These are phyloP conservation scores for Fusarium lyarnte DNA, from an alignment of 2,329 filamentous ascomycete species.

Conservation along the genomic window DNA sequence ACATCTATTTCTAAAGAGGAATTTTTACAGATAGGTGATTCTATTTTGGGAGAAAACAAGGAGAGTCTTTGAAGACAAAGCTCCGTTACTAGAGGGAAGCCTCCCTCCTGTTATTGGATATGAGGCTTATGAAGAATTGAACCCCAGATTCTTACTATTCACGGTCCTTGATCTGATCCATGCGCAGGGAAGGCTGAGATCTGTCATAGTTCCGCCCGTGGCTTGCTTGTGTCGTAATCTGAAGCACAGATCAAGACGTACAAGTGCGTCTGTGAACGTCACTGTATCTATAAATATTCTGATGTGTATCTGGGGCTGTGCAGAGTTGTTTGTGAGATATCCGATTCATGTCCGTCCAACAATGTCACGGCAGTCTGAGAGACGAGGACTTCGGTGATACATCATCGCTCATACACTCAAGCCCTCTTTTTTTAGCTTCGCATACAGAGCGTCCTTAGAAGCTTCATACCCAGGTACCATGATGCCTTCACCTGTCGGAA, in stretches of 20 bases:
- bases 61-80: constrained; percentile 19
- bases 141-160: constrained; percentile 10
- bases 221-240: constrained; percentile 13
- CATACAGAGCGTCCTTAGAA: constrained; percentile 36
- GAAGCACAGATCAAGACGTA: constrained; percentile 4
- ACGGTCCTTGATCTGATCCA: constrained; percentile 23
- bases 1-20: constrained; percentile 18
- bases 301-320: neutral
- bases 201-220: neutral
- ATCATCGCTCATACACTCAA: constrained; percentile 34
- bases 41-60: constrained; percentile 3
- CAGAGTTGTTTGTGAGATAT: neutral
- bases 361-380: neutral
- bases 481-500: constrained; percentile 36
- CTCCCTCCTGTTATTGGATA: constrained; percentile 4
- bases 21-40: constrained; percentile 11
- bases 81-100: constrained; percentile 1
- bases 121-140: constrained; percentile 15
- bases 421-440: constrained; percentile 34
- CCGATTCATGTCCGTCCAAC: neutral
- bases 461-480: constrained; percentile 39
- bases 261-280: neutral
- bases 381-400: neutral
- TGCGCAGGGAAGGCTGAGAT: constrained; percentile 22
- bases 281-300: constrained; percentile 3